A percentile compares a stretch with the other conserved stretches of the same genome.
Evolutionary conservation across 2,329 filamentous ascomycete species (phyloP).

Genomic region (Lizonia empirigonia): DNA sequence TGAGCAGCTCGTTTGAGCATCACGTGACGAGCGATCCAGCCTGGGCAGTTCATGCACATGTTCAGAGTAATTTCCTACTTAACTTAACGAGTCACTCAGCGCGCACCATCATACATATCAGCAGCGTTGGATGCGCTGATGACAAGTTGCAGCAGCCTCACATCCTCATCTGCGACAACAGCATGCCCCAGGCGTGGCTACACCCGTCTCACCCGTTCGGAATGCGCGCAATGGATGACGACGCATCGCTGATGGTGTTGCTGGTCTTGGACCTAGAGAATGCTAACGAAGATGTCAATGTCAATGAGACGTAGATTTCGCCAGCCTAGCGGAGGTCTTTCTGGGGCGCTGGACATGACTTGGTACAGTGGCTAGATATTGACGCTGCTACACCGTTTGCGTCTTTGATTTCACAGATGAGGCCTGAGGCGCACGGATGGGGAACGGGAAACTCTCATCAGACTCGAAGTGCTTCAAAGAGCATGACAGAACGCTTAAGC

Average conservation of each 20-base stretch:
- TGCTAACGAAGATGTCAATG: constrained; percentile 16
- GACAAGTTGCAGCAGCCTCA: background rate
- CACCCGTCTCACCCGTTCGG: constrained; percentile 3
- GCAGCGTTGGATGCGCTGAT: background rate
- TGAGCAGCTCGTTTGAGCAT: background rate
- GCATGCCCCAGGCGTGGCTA: constrained; percentile 6
- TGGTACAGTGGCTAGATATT: background rate
- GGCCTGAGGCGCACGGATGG: constrained; percentile 7
- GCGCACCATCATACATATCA: too few species aligned
- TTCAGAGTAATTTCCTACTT: too few species aligned
- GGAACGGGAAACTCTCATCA: constrained; percentile 6
- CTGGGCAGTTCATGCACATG: too few species aligned
- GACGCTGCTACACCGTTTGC: constrained; percentile 3
- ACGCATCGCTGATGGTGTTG: constrained; percentile 8
- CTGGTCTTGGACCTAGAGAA: constrained; percentile 7
- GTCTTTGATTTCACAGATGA: background rate
- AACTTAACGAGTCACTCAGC: too few species aligned
- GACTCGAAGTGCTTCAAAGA: constrained; percentile 2
- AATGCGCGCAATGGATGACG: constrained; percentile 19
- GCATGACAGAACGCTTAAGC: constrained; percentile 3
- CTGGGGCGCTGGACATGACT: background rate
- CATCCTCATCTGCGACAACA: background rate
- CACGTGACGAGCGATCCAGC: too few species aligned
- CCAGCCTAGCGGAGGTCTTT: background rate
- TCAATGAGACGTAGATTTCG: constrained; percentile 5